Base-by-base conservation (phyloP, 495 filamentous ascomycete genomes). In the Aspergillus kassunensis region DNA sequence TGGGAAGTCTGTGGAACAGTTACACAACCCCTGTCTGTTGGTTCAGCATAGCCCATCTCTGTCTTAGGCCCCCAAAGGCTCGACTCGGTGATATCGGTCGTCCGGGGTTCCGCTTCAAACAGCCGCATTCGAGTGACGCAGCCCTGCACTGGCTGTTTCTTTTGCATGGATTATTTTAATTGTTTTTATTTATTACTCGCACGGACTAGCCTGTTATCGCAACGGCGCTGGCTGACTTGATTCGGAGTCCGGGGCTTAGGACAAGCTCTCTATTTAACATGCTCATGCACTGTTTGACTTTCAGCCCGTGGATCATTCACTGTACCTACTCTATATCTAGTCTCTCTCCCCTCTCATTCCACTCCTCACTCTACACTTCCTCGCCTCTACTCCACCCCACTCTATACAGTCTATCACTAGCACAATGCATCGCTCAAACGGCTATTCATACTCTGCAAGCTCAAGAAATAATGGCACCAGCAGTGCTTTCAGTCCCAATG, bases 401-500 rank as follows among this genome's bases (percentile, higher is more conserved):
- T 31, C 18, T 34, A 16, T 49, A 25, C 21, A 41, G 7, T 16
- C 20, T 5, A 6, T 19, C 11, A 4, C 39, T n/a, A 25, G 20
- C 47, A 66, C 34, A n/a, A 71, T 74, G 71, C 63, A 74, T 55
- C 69, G 64, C n/a, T 70, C 68, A 44, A 31, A 58, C 36, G 62
- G 56, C 21, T 69, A 70, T 43, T 57, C 60, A 6, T 63, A 62
- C 37, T 63, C 66, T 29, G 61, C 72, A 44, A 61, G 63, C 53
- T 68, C 88, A 36, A 82, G 85, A 55, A 83, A 64, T 49, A 85
- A 90, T 64, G 84, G 82, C 55, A 95, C 90, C 37, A 95, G 91
- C 74, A 96, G 90, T 68, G 93, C 95, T 56, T 97, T 97, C 81
- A 95, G 91, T 74, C 87, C 87, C 57, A 93, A 88, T 54, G 95